phyloP scores from a whole-genome alignment of 192 early-diverging fungal species.

The Gryganskiella cystojenkinii region DNA sequence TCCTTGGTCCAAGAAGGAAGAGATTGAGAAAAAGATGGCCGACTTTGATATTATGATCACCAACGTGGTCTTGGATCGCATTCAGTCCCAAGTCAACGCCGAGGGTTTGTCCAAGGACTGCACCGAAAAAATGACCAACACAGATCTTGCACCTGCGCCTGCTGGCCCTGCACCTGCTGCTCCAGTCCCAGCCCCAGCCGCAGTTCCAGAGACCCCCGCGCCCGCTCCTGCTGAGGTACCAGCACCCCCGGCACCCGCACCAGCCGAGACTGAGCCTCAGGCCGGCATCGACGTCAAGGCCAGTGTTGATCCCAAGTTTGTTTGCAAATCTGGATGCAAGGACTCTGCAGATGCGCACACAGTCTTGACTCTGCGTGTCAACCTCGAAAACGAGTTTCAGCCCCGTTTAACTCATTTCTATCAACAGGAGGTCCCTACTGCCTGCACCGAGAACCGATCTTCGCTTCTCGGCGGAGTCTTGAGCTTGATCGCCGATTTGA shows the following conservation, averaged over 20 bases:
- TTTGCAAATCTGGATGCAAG: slow-evolving; percentile 10
- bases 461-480: slow-evolving; percentile 1
- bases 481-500: slow-evolving; percentile 6
- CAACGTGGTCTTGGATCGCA: slow-evolving; percentile 13
- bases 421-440: slow-evolving; percentile 1
- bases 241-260: background rate
- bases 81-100: slow-evolving; percentile 26
- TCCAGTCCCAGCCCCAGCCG: background rate
- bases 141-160: slow-evolving; percentile 13
- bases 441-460: slow-evolving; percentile 8
- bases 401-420: slow-evolving; percentile 5
- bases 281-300: slow-evolving; percentile 1
- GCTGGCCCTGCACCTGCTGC: background rate
- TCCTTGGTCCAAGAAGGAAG: slow-evolving; percentile 24
- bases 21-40: slow-evolving; percentile 19
- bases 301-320: slow-evolving; percentile 4
- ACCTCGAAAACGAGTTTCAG: slow-evolving; percentile 4
- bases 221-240: background rate
- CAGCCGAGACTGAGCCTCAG: background rate
- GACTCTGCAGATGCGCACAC: background rate
- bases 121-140: slow-evolving; percentile 47
- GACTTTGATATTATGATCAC: slow-evolving; percentile 16
- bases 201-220: background rate
- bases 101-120: slow-evolving; percentile 40
- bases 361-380: slow-evolving; percentile 1